Percentiles rank a stretch among this genome's conserved stretches.
These are phyloP conservation scores for Penicillium steckii DNA, from an alignment of 495 filamentous ascomycete genomes.

Conservation along the genomic window DNA sequence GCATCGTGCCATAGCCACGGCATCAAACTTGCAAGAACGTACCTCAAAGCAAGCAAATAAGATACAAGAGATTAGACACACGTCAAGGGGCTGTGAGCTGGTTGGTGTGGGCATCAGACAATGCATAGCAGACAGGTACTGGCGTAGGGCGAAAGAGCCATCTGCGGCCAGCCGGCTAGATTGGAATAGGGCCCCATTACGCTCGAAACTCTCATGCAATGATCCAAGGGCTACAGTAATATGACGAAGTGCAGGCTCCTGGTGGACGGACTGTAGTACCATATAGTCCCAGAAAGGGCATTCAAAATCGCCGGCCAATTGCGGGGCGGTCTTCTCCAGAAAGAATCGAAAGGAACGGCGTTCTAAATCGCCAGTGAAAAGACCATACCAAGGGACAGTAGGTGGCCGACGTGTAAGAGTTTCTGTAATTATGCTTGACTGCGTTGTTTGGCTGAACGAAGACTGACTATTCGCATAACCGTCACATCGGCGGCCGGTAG, in stretches of 20 bases:
- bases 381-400: background rate
- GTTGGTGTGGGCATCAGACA: background rate
- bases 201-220: conserved; percentile 59
- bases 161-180: background rate
- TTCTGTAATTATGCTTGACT: background rate
- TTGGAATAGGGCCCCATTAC: conserved; percentile 39
- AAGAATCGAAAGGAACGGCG: conserved; percentile 60
- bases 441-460: background rate
- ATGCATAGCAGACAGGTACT: conserved; percentile 3
- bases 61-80: conserved; percentile 52
- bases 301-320: conserved; percentile 62
- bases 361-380: conserved; percentile 5
- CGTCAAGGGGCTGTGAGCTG: conserved; percentile 21
- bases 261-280: conserved; percentile 56
- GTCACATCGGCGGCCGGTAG: conserved; percentile 4
- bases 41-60: conserved; percentile 25
- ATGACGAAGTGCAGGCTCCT: conserved; percentile 60
- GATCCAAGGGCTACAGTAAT: conserved; percentile 62
- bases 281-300: conserved; percentile 58
- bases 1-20: background rate
- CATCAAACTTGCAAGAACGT: background rate
- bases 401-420: background rate
- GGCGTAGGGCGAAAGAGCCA: conserved; percentile 3
- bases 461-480: background rate
- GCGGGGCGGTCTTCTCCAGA: conserved; percentile 53